phyloP scores from a whole-genome alignment of 441 rosid genomes.

The Syzygium malaccense region DNA sequence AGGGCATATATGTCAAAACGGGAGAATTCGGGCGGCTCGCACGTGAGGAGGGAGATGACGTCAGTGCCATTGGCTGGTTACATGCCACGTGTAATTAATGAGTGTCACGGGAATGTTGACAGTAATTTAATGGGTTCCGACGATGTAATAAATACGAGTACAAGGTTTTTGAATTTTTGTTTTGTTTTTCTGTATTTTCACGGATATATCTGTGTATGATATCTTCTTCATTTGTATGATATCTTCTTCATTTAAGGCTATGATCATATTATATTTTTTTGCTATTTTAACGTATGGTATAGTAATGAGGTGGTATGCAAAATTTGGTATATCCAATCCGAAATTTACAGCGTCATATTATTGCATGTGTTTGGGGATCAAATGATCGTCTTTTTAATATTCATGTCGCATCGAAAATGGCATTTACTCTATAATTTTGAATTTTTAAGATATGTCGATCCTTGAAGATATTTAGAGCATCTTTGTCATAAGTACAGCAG shows the following conservation, averaged over 20 bases:
- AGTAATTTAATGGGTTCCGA: not conserved
- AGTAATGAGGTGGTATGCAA: not conserved
- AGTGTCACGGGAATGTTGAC: conserved; percentile 41
- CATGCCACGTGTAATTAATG: conserved; percentile 34
- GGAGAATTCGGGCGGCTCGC: not conserved
- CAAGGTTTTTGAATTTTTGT: not conserved
- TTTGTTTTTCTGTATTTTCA: not conserved
- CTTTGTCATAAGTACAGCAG: accelerated
- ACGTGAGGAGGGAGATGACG: not conserved
- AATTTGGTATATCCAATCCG: not conserved
- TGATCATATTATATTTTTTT: not conserved
- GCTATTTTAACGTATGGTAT: not conserved
- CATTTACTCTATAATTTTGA: not conserved
- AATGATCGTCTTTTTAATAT: not conserved
- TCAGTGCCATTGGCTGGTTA: not conserved
- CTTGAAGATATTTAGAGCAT: not conserved
- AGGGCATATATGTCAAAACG: not conserved
- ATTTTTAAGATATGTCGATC: not conserved
- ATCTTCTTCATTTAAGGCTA: not conserved
- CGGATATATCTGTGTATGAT: not conserved
- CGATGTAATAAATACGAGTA: not conserved
- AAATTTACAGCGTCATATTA: not conserved
- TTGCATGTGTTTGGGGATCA: accelerated
- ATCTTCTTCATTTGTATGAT: not conserved
- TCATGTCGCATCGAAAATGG: accelerated